phyloP scores from a whole-genome alignment of 2,329 filamentous ascomycete genomes.

The Nannizziopsis arthrosporioides region DNA sequence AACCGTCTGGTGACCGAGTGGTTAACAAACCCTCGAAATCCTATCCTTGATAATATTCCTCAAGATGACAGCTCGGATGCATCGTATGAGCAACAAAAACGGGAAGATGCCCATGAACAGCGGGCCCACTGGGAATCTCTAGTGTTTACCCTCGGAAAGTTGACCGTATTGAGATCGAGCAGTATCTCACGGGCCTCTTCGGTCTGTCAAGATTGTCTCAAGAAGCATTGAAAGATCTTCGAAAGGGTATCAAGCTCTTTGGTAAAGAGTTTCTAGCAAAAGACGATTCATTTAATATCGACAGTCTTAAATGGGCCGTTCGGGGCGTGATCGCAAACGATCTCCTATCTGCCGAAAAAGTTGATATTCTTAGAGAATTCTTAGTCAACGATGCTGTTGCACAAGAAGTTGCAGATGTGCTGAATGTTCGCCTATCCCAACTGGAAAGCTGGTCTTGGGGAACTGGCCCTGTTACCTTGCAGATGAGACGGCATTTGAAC shows the following conservation, averaged over 20 bases:
- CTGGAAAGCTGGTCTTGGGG: conserved; percentile 45
- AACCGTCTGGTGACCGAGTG: conserved; percentile 45
- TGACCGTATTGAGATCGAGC: conserved; percentile 36
- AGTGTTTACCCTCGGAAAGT: conserved; percentile 43
- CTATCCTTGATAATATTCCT: conserved; percentile 12
- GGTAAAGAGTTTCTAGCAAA: conserved; percentile 22
- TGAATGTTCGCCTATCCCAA: conserved; percentile 44
- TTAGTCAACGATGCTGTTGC: conserved; percentile 39
- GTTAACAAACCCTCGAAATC: conserved; percentile 31
- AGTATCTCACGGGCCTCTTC: conserved; percentile 45
- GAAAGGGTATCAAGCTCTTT: conserved; percentile 30
- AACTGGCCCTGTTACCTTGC: conserved; percentile 34
- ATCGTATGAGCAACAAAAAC: conserved; percentile 40
- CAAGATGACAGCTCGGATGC: conserved; percentile 23
- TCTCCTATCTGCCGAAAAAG: conserved; percentile 43
- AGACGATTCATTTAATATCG: conserved; percentile 31
- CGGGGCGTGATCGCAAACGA: conserved; percentile 40
- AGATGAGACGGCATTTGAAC: conserved; percentile 44
- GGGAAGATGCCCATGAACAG: conserved; percentile 44
- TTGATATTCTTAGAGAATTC: conserved; percentile 41
- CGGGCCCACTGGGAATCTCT: conserved; percentile 44
- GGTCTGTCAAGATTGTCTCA: conserved; percentile 29
- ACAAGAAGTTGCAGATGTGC: conserved; percentile 44
- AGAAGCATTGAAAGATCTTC: conserved; percentile 35
- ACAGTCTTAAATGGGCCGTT: conserved; percentile 37